phyloP scores from a whole-genome alignment of 352 stramenopile genomes.

The Globisporangium cystogenes region DNA sequence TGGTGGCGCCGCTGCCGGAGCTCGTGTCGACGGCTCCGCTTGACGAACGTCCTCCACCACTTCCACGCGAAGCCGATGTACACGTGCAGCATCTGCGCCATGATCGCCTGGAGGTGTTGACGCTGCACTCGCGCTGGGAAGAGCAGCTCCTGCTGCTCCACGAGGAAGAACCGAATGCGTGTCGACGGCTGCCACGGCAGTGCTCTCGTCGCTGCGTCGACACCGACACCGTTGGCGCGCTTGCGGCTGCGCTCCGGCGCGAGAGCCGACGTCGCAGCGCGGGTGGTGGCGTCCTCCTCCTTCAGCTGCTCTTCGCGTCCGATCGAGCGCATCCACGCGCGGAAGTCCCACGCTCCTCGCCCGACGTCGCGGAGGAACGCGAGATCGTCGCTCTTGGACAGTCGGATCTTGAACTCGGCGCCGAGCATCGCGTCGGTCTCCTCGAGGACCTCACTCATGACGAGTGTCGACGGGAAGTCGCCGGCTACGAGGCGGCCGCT shows the following conservation, averaged over 20 bases:
- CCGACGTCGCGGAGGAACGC: slow-evolving; percentile 31
- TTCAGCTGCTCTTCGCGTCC: slow-evolving; percentile 26
- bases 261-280: not conserved
- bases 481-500: slow-evolving; percentile 20
- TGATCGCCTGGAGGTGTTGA: slow-evolving; percentile 33
- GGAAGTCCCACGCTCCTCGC: slow-evolving; percentile 32
- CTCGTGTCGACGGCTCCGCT: slow-evolving; percentile 30
- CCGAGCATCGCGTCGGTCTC: slow-evolving; percentile 36
- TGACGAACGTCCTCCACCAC: slow-evolving; percentile 38
- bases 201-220: not conserved
- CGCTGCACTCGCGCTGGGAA: slow-evolving; percentile 31
- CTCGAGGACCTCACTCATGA: slow-evolving; percentile 42
- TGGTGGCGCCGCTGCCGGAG: slow-evolving; percentile 14
- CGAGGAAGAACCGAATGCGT: slow-evolving; percentile 48
- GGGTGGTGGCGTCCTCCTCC: slow-evolving; percentile 40
- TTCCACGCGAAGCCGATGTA: slow-evolving; percentile 60
- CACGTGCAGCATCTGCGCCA: slow-evolving; percentile 58
- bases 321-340: slow-evolving; percentile 41
- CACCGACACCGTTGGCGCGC: slow-evolving; percentile 1
- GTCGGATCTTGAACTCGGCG: slow-evolving; percentile 31
- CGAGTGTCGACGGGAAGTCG: slow-evolving; percentile 30
- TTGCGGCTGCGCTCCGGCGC: not conserved
- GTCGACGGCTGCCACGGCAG: slow-evolving; percentile 31
- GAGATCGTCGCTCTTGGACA: slow-evolving; percentile 31
- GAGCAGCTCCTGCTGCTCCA: slow-evolving; percentile 35